Conservation (phyloP, 164 flowering plant genomes). For the Warburgia ugandensis region DNA sequence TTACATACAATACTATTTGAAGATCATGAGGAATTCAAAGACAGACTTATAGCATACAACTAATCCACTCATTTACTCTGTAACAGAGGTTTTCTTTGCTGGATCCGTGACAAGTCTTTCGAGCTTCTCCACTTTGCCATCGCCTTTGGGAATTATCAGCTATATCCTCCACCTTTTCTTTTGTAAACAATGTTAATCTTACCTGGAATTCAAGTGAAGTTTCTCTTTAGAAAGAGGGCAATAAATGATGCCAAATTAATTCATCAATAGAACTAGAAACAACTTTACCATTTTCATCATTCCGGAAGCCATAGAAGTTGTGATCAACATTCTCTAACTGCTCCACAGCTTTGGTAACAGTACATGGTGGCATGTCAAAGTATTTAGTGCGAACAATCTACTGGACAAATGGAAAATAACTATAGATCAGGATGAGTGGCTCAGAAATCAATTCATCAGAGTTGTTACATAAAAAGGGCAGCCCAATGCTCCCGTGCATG, state of each 20-base stretch:
- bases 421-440: not conserved
- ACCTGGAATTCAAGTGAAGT: constrained; percentile 30
- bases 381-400: constrained; percentile 92
- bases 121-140: constrained; percentile 43
- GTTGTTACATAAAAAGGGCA: no score
- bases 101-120: constrained; percentile 35
- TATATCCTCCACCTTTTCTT: constrained; percentile 86
- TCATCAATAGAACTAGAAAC: not conserved
- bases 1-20: no score
- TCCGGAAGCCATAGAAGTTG: constrained; percentile 84
- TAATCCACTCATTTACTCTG: constrained; percentile 32
- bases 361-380: constrained; percentile 94
- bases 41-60: no score
- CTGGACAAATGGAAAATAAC: no score
- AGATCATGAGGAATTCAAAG: no score
- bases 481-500: no score
- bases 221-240: no score
- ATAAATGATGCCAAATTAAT: no score
- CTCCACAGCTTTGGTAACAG: constrained; percentile 70
- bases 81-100: constrained; percentile 28
- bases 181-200: constrained; percentile 83
- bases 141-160: constrained; percentile 81
- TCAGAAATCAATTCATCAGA: no score
- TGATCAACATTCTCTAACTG: constrained; percentile 84
- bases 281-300: constrained; percentile 84